Evolutionary conservation across 768 basidiomycete species (phyloP).

Genomic region (Boletus reticulatus): DNA sequence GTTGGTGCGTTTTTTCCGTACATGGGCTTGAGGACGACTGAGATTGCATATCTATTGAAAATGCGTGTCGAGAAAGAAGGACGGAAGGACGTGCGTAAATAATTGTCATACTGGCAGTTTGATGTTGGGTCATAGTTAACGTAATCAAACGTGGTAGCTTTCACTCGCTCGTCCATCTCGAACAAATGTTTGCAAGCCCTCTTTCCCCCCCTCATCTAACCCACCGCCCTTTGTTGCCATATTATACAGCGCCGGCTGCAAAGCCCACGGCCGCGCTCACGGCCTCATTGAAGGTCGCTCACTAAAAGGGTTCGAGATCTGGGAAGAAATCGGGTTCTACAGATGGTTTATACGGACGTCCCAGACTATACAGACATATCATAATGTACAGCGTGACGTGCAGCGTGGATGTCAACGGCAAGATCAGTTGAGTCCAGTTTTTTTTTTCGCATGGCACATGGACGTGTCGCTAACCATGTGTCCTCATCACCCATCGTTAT

Average conservation of each 20-base stretch:
- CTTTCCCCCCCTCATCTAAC: neutral
- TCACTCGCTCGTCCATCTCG: conserved; percentile 62
- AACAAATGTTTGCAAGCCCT: conserved; percentile 50
- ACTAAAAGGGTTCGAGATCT: conserved; percentile 91
- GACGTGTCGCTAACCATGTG: no score
- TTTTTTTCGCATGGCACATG: no score
- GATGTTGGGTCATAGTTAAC: no score
- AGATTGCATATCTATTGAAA: no score
- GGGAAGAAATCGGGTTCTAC: conserved; percentile 96
- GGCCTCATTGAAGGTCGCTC: conserved; percentile 90
- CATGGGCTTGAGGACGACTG: no score
- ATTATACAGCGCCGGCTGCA: conserved; percentile 82
- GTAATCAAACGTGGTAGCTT: conserved; percentile 16
- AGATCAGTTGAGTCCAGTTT: conserved; percentile 12
- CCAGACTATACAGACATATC: conserved; percentile 55
- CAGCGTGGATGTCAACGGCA: conserved; percentile 22
- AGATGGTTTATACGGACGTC: conserved; percentile 80
- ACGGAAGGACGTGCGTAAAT: no score
- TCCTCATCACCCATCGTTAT: no score
- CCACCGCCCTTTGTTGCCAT: neutral
- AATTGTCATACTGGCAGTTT: no score
- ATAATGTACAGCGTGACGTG: no score
- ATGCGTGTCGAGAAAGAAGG: no score
- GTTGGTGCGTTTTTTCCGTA: no score
- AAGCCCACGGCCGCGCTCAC: conserved; percentile 84